These are phyloP conservation scores for Pseudogymnoascus sp. DNA, from an alignment of 2,329 filamentous ascomycete genomes.

Conservation along the genomic window DNA sequence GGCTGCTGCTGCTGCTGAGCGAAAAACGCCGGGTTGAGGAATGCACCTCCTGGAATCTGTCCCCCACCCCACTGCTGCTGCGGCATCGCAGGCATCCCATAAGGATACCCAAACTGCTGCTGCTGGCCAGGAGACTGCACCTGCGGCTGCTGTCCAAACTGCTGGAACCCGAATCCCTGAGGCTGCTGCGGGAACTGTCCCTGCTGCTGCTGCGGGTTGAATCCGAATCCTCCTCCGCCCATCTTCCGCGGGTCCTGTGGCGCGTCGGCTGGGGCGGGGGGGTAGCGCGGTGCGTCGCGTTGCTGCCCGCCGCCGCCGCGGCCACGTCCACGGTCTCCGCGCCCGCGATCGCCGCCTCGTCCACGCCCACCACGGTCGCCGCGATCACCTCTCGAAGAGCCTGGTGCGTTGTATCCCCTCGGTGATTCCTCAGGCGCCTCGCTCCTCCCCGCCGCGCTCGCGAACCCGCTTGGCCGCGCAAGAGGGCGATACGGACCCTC, in stretches of 20 bases:
- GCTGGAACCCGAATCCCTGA: constrained; percentile 14
- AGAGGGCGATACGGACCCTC: constrained; percentile 67
- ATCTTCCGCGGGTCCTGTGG: constrained; percentile 19
- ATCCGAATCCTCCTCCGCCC: neutral
- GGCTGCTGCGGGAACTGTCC: constrained; percentile 13
- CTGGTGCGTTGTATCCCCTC: constrained; percentile 22
- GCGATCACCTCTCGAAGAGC: constrained; percentile 14
- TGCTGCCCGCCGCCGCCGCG: constrained; percentile 30
- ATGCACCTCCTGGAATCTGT: constrained; percentile 34
- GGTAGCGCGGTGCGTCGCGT: constrained; percentile 18
- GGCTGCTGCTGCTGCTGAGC: constrained; percentile 34
- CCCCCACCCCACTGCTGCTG: constrained; percentile 35
- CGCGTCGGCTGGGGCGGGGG: constrained; percentile 8
- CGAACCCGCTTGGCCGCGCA: constrained; percentile 56
- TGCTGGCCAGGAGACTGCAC: constrained; percentile 15
- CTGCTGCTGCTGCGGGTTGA: neutral
- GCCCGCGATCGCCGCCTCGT: constrained; percentile 31
- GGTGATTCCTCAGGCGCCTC: constrained; percentile 32
- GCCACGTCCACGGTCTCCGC: constrained; percentile 23
- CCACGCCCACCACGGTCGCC: constrained; percentile 27
- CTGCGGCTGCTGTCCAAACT: constrained; percentile 20
- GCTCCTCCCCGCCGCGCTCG: constrained; percentile 37
- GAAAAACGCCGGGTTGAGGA: constrained; percentile 52
- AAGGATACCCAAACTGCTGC: constrained; percentile 34
- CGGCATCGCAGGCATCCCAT: constrained; percentile 28